These are phyloP conservation scores for Antarctomyces pellizariae DNA, from an alignment of 495 filamentous ascomycete genomes.

Conservation along the genomic window DNA sequence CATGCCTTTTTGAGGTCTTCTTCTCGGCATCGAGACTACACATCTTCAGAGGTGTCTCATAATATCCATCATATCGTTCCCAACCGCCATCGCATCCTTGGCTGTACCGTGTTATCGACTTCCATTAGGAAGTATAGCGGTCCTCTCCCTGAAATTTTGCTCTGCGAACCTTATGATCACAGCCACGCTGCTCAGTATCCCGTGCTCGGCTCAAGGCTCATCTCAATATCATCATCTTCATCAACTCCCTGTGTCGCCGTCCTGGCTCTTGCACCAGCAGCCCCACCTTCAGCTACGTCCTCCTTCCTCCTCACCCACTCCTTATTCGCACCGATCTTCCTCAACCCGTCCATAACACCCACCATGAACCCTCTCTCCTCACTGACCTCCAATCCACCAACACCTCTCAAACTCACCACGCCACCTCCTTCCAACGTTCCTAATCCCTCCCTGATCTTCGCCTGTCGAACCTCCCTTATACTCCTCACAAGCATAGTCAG, in stretches of 20 bases:
- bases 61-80: no score
- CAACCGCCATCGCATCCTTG: no score
- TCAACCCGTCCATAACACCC: conserved; percentile 69
- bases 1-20: no score
- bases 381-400: conserved; percentile 76
- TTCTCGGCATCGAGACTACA: no score
- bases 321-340: conserved; percentile 34
- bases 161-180: no score
- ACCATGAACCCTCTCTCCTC: conserved; percentile 69
- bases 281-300: conserved; percentile 24
- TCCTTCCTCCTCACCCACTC: conserved; percentile 30
- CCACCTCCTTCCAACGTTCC: conserved; percentile 48
- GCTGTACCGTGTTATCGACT: no score
- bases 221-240: conserved; percentile 25
- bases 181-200: no score
- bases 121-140: no score
- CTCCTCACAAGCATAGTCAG: conserved; percentile 59
- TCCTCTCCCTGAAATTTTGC: no score
- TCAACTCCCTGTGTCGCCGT: no score
- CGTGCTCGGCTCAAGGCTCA: conserved; percentile 17
- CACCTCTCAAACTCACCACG: conserved; percentile 52
- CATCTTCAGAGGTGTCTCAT: no score
- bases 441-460: conserved; percentile 63
- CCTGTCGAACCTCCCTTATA: conserved; percentile 65
- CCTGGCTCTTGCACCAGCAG: conserved; percentile 12